Conservation (phyloP, 192 early-diverging fungal genomes). For the Mortierella alpina region DNA sequence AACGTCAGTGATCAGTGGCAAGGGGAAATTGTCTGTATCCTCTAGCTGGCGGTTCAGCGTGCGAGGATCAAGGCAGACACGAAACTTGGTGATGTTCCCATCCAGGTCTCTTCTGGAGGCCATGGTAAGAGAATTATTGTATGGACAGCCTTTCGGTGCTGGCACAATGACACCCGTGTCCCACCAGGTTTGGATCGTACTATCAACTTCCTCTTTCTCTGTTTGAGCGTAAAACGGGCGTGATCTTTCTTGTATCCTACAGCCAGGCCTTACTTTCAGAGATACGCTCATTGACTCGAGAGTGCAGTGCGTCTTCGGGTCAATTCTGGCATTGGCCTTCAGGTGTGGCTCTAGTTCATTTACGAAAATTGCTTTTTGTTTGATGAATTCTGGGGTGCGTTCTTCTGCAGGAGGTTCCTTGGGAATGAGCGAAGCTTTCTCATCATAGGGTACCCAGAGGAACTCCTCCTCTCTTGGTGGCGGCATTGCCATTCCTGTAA, state of each 20-base stretch:
- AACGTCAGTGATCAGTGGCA: not conserved
- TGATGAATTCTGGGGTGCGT: no score
- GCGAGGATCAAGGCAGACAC: not conserved
- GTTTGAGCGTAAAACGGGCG: not conserved
- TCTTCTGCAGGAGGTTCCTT: no score
- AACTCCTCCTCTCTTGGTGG: no score
- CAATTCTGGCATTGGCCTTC: no score
- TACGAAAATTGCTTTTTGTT: no score
- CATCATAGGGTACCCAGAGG: no score
- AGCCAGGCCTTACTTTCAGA: not conserved
- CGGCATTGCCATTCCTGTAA: no score
- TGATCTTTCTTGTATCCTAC: not conserved
- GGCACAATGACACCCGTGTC: not conserved
- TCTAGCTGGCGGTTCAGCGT: not conserved
- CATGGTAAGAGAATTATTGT: conserved; percentile 3
- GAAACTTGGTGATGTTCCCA: not conserved
- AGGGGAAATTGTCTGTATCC: not conserved
- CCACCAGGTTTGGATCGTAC: not conserved
- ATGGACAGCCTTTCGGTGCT: not conserved
- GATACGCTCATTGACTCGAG: no score
- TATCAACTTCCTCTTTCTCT: not conserved
- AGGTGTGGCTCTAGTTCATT: no score
- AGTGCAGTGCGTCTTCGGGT: no score
- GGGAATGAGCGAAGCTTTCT: no score
- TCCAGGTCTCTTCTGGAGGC: not conserved